Evolutionary conservation across 768 basidiomycete species (phyloP), one percentile per base, ranked within the genome.

Genomic region (Mrakia hoshinonis): DNA sequence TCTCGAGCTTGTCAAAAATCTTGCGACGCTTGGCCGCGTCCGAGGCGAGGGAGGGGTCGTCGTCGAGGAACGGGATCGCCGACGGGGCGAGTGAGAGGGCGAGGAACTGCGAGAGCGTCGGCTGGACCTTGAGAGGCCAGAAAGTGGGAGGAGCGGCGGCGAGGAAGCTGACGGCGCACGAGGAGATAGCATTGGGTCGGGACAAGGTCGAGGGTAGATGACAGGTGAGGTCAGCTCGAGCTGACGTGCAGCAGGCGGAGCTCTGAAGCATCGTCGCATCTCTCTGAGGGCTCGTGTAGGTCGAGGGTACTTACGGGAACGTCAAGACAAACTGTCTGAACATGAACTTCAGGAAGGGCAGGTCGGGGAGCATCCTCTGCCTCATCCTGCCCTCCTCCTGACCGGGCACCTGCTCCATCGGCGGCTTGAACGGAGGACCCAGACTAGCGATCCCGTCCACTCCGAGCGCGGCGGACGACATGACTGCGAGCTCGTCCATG

Each of bases 41-140:
- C 72, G 75, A 69, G 15, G 76, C 76, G 73, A 77, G 74, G 15
- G 72, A 39, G 34, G 70, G 51, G 67, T 75, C 74, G 34, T 77
- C 74, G 60, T 68, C 58, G 48, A 63, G 55, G 52, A 63, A 75
- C 24, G 62, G 88, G 62, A 89, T 80, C 34, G 84, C 81, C 18
- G 85, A 83, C 0, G 84, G 81, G 0, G 86, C 82, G 64, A 9
- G 87, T 84, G 60, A 96, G 82, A 91, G 87, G 0, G 90, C 83
- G 15, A 97, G 81, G 73, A 92, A 83, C 39, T 89, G 90, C 46
- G 87, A 86, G 68, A 93, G 83, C 79, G 98, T 98, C 0, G 95
- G 94, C 80, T 98, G 95, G 3, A 99, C 85, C 79, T 99, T 98
- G 72, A 87, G 86, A 1, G 90, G 87, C 81, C 95, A 99, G 80